Percentiles rank a stretch among this genome's conserved stretches.
These are phyloP conservation scores for Vigna angularis DNA, from an alignment of 306 rosid species.

Conservation along the genomic window DNA sequence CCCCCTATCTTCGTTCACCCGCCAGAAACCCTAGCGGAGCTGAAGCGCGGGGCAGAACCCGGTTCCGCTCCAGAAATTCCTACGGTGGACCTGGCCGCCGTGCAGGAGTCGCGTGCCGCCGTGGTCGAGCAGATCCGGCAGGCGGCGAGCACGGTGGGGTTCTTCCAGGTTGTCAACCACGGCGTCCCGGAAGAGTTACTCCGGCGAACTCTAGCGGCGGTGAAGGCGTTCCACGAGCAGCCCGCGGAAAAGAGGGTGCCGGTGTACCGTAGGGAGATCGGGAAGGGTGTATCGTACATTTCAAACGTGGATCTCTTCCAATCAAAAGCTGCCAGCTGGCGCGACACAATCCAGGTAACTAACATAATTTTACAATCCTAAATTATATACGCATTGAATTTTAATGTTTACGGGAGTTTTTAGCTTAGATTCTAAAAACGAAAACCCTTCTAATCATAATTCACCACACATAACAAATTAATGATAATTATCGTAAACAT, in stretches of 20 bases:
- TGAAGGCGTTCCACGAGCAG: conserved; percentile 63
- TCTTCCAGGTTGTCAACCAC: conserved; percentile 70
- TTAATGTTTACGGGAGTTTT: too few relatives aligned
- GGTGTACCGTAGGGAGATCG: conserved; percentile 53
- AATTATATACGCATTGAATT: too few relatives aligned
- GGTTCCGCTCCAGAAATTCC: conserved; percentile 47
- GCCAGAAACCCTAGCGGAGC: conserved; percentile 53
- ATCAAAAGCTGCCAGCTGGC: conserved; percentile 76
- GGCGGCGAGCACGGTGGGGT: conserved; percentile 63
- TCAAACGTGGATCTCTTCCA: conserved; percentile 59
- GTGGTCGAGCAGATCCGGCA: conserved; percentile 44
- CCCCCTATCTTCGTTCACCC: conserved; percentile 69
- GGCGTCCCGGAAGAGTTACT: conserved; percentile 49
- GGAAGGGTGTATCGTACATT: conserved; percentile 46
- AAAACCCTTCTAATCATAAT: too few relatives aligned
- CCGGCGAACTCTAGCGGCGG: conserved; percentile 41
- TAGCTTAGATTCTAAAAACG: too few relatives aligned
- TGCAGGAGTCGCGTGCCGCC: conserved; percentile 23
- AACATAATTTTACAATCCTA: too few relatives aligned
- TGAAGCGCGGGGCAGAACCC: conserved; percentile 28
- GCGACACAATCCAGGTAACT: conserved; percentile 57
- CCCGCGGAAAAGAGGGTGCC: conserved; percentile 53
- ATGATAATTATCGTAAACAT: too few relatives aligned
- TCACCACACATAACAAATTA: too few relatives aligned
- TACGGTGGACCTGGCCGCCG: conserved; percentile 57